phyloP scores from a whole-genome alignment of 805 yeast genomes.

The Henningerozyma blattae region DNA sequence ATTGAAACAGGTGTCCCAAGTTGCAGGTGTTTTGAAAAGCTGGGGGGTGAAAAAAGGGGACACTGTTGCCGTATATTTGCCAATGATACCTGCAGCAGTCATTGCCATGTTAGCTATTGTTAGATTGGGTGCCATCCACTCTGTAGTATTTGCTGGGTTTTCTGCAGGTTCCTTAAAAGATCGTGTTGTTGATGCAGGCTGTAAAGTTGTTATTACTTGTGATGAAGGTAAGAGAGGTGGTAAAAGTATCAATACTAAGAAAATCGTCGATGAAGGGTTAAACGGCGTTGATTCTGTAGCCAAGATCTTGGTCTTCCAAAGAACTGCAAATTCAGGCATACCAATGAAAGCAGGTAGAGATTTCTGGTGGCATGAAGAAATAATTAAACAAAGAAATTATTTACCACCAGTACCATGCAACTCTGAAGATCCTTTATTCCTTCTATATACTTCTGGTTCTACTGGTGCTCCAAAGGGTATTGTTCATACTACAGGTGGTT shows the following conservation, averaged over 20 bases:
- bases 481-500: conserved; percentile 73
- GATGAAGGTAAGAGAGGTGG: conserved; percentile 83
- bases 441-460: conserved; percentile 77
- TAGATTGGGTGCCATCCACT: conserved; percentile 75
- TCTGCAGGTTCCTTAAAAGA: conserved; percentile 60
- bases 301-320: conserved; percentile 58
- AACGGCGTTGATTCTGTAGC: conserved; percentile 51
- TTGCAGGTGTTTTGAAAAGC: conserved; percentile 53
- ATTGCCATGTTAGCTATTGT: conserved; percentile 66
- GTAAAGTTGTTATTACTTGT: conserved; percentile 62
- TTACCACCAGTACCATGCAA: conserved; percentile 63
- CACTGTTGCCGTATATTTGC: conserved; percentile 76
- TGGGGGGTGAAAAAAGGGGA: conserved; percentile 70
- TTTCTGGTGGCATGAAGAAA: conserved; percentile 66
- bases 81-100: conserved; percentile 76
- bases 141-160: conserved; percentile 80
- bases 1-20: conserved; percentile 54
- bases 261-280: conserved; percentile 73
- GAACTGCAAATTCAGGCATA: conserved; percentile 47
- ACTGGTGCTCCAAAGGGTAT: conserved; percentile 88
- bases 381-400: conserved; percentile 53
- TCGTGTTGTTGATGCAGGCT: conserved; percentile 60
- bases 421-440: conserved; percentile 73
- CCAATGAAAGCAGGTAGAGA: conserved; percentile 47
- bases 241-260: conserved; percentile 66